Conservation (phyloP, 352 stramenopile species). For the Achlya hypogyna region DNA sequence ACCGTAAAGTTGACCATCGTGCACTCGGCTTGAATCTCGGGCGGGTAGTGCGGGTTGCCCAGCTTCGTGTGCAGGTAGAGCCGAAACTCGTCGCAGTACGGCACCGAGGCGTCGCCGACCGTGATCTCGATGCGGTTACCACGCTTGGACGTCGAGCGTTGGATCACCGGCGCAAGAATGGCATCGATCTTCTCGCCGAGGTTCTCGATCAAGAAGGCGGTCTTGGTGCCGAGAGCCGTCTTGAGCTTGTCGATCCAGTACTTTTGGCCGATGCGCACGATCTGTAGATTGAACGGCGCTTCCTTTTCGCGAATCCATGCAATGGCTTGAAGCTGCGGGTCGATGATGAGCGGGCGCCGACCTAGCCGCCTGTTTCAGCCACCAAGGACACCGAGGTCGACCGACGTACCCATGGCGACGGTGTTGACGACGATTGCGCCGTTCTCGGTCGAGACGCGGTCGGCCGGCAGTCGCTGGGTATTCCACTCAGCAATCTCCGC, state of each 20-base stretch:
- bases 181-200: slow-evolving; percentile 91
- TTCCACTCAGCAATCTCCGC: slow-evolving; percentile 92
- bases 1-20: slow-evolving; percentile 95
- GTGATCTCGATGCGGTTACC: slow-evolving; percentile 91
- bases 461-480: slow-evolving; percentile 85
- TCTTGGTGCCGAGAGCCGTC: slow-evolving; percentile 87
- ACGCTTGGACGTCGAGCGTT: slow-evolving; percentile 89
- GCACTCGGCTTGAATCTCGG: slow-evolving; percentile 92
- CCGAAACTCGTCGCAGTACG: slow-evolving; percentile 91
- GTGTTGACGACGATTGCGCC: slow-evolving; percentile 89
- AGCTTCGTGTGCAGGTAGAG: slow-evolving; percentile 94
- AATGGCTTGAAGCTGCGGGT: slow-evolving; percentile 91
- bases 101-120: slow-evolving; percentile 89
- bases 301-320: slow-evolving; percentile 92
- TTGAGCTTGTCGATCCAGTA: slow-evolving; percentile 92
- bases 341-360: slow-evolving; percentile 88
- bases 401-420: slow-evolving; percentile 64
- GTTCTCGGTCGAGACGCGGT: slow-evolving; percentile 92
- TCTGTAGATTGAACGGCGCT: slow-evolving; percentile 83
- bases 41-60: slow-evolving; percentile 90
- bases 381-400: neutral
- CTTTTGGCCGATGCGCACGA: slow-evolving; percentile 91
- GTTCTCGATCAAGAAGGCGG: slow-evolving; percentile 92
- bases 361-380: neutral
- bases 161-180: slow-evolving; percentile 90